These are phyloP conservation scores for Quercus suber DNA, from an alignment of 306 rosid genomes.

Conservation along the genomic window DNA sequence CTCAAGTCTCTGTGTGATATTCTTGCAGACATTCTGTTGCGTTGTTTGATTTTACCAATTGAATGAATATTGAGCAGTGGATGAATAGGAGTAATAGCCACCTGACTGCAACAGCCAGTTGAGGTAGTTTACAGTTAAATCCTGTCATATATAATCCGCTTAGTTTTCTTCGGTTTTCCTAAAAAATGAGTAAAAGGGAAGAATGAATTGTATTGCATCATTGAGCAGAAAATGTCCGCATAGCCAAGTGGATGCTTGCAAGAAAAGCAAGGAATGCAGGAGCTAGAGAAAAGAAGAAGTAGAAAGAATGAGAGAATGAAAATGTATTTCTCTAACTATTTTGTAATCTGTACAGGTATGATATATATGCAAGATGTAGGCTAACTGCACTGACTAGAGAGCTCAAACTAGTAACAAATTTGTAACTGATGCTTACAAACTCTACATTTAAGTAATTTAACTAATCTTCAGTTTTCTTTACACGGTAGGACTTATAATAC, in stretches of 20 bases:
- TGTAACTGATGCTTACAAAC: no score
- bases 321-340: no score
- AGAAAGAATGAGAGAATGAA: no score
- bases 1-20: not conserved
- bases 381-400: no score
- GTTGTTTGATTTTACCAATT: not conserved
- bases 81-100: not conserved
- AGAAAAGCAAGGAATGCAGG: no score
- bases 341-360: no score
- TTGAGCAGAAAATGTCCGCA: not conserved
- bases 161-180: not conserved
- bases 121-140: not conserved
- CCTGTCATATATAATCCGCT: not conserved
- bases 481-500: no score
- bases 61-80: not conserved
- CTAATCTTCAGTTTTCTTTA: no score
- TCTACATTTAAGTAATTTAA: no score
- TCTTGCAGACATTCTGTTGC: not conserved
- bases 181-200: not conserved
- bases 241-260: not conserved
- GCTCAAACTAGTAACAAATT: no score
- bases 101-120: not conserved
- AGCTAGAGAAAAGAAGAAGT: no score
- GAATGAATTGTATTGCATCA: not conserved
- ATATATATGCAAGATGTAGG: no score